Base-by-base conservation (phyloP, 768 basidiomycete genomes). In the Imleria badia region DNA sequence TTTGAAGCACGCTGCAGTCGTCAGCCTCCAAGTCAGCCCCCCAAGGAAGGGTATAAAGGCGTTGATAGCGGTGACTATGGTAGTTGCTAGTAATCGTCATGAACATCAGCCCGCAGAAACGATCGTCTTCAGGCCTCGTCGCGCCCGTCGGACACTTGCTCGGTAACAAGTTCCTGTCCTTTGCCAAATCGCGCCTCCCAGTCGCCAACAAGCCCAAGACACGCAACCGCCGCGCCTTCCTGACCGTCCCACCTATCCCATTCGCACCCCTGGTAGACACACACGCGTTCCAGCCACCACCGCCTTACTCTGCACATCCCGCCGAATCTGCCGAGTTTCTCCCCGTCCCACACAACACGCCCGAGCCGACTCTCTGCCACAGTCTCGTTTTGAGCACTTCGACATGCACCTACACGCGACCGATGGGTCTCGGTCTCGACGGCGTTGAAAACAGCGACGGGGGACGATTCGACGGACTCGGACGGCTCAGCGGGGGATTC, bases 311-410 rank as follows among this genome's bases (percentile, higher is more conserved):
- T 29, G 56, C 40, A 5, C 49, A 22, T 19, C 48, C 54, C 2
- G 47, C 56, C 43, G 57, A 58, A 22, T n/a, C 60, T 6, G 34
- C 47, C 38, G 53, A 49, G 7, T 45, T 47, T 39, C 60, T 61
- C 7, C 57, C 33, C 11, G 69, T 69, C 0, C 68, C 70, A 2
- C 57, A 69, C 56, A 69, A 71, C 51, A 71, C 63, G 7, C 68
- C 67, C 3, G 61, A 58, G 22, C 30, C n/a, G 5, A 26, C 6
- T 26, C 26, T 33, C 55, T 0, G 11, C 36, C 14, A 33, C 9
- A 11, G 23, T 17, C 8, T 48, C 20, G 23, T 30, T 17, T 11
- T 31, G 30, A 13, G 19, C 10, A n/a, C 46, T 0, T 26, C 47
- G 50, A 47, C 42, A 3, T 15, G n/a, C 3, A 26, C 33, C 11